Evolutionary conservation across 179 eudicot genomes (phyloP).

Genomic region (Camellia oleifera): DNA sequence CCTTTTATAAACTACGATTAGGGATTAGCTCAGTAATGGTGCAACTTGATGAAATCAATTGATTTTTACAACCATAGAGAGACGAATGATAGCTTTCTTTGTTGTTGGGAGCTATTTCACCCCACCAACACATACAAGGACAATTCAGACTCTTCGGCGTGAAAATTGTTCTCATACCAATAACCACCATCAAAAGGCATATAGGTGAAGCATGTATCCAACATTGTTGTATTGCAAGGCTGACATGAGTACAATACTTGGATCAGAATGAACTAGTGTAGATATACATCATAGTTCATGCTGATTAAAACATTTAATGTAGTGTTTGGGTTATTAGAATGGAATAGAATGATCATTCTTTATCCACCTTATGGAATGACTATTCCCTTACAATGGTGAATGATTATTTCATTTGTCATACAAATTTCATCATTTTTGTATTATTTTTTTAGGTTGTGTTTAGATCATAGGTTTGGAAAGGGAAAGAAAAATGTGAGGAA

Average conservation of each 20-base stretch:
- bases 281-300: neutral
- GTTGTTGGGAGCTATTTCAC: neutral
- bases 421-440: too few species aligned
- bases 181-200: neutral
- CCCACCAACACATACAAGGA: neutral
- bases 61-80: neutral
- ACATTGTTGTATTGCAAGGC: neutral
- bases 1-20: neutral
- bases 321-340: neutral
- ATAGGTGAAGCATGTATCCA: neutral
- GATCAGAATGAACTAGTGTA: neutral
- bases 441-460: too few species aligned
- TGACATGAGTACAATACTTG: constrained; percentile 7
- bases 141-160: neutral
- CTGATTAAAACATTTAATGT: too few species aligned
- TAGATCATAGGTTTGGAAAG: too few species aligned
- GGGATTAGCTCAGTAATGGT: neutral
- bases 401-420: too few species aligned
- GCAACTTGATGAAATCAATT: neutral
- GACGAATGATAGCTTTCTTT: neutral
- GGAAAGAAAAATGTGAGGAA: too few species aligned
- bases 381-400: neutral
- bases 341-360: neutral
- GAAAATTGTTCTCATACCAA: neutral
- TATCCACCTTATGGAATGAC: neutral